Evolutionary conservation across 2,329 filamentous ascomycete species (phyloP).

Genomic region (Tolypocladium tropicale): DNA sequence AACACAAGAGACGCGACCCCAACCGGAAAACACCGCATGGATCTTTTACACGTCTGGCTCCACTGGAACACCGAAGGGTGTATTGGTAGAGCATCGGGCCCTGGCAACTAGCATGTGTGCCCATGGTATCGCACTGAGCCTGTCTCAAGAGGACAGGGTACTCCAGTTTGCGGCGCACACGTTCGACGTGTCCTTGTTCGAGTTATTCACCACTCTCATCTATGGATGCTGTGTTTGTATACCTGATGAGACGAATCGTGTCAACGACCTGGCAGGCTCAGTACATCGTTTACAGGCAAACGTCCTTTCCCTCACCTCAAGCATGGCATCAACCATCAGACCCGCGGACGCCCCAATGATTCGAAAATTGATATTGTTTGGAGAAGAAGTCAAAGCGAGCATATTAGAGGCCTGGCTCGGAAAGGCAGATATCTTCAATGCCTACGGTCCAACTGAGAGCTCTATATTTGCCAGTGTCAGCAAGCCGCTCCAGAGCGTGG

Average conservation of each 20-base stretch:
- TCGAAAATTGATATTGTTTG: neutral
- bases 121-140: neutral
- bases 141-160: neutral
- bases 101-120: neutral
- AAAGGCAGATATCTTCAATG: neutral
- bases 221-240: neutral
- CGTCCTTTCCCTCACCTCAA: neutral
- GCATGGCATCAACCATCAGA: neutral
- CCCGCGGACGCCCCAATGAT: neutral
- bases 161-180: neutral
- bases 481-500: neutral
- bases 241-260: neutral
- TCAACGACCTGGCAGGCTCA: neutral
- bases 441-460: neutral
- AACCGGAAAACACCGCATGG: neutral
- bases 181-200: neutral
- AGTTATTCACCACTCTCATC: neutral
- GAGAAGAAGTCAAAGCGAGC: neutral
- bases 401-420: neutral
- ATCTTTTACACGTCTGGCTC: neutral
- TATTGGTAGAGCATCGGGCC: neutral
- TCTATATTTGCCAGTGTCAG: neutral
- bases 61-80: neutral
- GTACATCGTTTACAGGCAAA: neutral
- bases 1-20: neutral